Percentiles rank a stretch among this genome's conserved stretches.
Evolutionary conservation across 495 filamentous ascomycete species (phyloP).

Genomic region (Clohesyomyces aquaticus): DNA sequence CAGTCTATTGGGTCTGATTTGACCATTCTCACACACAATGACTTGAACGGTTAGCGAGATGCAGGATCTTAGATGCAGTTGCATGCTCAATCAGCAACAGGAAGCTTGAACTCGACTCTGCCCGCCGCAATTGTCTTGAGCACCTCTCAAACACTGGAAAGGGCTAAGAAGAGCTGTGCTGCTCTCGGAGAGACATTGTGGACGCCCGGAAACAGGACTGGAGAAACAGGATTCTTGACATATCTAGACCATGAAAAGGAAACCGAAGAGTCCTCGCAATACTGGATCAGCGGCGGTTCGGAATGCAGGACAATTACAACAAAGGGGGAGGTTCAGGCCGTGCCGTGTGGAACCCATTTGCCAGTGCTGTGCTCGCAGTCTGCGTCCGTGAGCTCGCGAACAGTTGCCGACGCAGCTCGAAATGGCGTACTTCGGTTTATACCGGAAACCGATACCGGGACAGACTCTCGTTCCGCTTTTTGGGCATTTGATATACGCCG

Average conservation of each 20-base stretch:
- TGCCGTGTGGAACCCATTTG: conserved; percentile 6
- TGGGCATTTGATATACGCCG: conserved; percentile 41
- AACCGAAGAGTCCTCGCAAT: background rate
- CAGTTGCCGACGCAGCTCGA: background rate
- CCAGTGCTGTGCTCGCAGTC: conserved; percentile 27
- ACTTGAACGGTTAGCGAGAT: conserved; percentile 26
- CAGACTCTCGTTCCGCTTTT: conserved; percentile 55
- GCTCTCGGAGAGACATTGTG: conserved; percentile 25
- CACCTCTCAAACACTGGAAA: background rate
- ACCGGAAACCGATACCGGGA: conserved; percentile 50
- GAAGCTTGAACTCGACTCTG: conserved; percentile 13
- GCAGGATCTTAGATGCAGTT: background rate
- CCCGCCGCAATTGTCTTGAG: conserved; percentile 24
- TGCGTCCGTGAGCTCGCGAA: conserved; percentile 12
- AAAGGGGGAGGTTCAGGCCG: conserved; percentile 7
- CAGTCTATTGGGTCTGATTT: conserved; percentile 20
- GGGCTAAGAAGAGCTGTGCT: conserved; percentile 14
- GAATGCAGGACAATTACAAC: conserved; percentile 25
- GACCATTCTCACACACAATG: conserved; percentile 31
- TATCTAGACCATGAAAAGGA: conserved; percentile 24
- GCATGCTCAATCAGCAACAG: conserved; percentile 12
- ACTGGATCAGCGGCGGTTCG: conserved; percentile 19
- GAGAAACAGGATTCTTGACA: conserved; percentile 14
- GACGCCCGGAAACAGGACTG: conserved; percentile 5
- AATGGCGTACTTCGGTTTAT: conserved; percentile 23